phyloP scores from a whole-genome alignment of 2,329 filamentous ascomycete species.

The Exophiala calicioides region DNA sequence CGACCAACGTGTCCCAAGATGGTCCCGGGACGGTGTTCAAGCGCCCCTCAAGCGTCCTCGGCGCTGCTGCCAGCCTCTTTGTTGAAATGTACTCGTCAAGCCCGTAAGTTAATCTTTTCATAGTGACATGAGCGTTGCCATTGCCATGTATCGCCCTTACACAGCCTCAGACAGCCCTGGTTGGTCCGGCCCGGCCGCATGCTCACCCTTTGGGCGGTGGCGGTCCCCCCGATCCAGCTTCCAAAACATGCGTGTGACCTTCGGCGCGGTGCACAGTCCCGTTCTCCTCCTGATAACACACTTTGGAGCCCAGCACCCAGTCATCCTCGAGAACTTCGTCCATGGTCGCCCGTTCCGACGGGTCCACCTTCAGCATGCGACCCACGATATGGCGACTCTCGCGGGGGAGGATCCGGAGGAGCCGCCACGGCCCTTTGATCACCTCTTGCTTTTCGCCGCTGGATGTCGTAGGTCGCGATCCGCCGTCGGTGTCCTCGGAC shows the following conservation, averaged over 20 bases:
- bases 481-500: slow-evolving; percentile 12
- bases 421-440: slow-evolving; percentile 88
- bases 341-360: slow-evolving; percentile 78
- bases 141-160: too few relatives aligned
- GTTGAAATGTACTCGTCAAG: background rate
- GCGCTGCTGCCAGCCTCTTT: background rate
- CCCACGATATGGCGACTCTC: slow-evolving; percentile 89
- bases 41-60: slow-evolving; percentile 2
- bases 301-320: slow-evolving; percentile 83
- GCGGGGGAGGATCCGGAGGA: slow-evolving; percentile 81
- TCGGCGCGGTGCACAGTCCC: slow-evolving; percentile 71
- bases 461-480: slow-evolving; percentile 23
- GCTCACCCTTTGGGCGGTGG: slow-evolving; percentile 29
- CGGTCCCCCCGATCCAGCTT: slow-evolving; percentile 55
- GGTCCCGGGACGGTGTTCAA: background rate
- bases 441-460: slow-evolving; percentile 65
- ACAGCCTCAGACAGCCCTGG: too few relatives aligned
- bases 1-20: slow-evolving; percentile 2
- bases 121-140: slow-evolving; percentile 1
- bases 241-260: slow-evolving; percentile 81
- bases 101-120: too few relatives aligned
- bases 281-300: slow-evolving; percentile 76
- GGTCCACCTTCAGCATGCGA: slow-evolving; percentile 88
- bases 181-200: too few relatives aligned
- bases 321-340: slow-evolving; percentile 82